Evolutionary conservation across 2,329 filamentous ascomycete species (phyloP), one percentile per base, ranked within the genome.

Genomic region (Dryadomyces sulphureus): DNA sequence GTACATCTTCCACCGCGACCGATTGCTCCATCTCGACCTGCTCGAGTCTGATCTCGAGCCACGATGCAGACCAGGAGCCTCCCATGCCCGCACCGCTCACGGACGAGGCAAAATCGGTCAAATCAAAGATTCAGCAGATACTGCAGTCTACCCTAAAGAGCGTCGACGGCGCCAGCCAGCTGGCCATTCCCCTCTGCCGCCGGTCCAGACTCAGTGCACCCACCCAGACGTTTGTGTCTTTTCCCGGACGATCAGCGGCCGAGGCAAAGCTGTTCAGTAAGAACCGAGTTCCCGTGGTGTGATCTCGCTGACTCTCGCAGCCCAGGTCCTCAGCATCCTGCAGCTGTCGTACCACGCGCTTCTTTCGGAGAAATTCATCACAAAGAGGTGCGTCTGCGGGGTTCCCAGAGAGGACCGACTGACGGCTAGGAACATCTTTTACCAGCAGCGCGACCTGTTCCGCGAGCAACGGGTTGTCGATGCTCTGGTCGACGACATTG

Each of bases 381-480:
- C 78, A 2, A 83, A 82, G 59, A 74, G 78, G 77, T 80, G 22
- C 2, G 32, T 16, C 17, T 9, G 27, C 27, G 7, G 8, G 17
- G 7, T 21, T 11, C 20, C 9, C 2, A 14, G 14, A 19, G 22
- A 20, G 12, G 17, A 14, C 12, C 7, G 4, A 41, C 27, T 36
- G 21, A 17, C n/a, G 7, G 32, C 9, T n/a, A 90, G 85, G 50
- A 84, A 85, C 55, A 78, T 93, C 4, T 93, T 81, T 59, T 93
- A 93, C 57, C 77, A 84, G 54, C 73, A 88, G 53, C 76, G 80
- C 5, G 71, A 77, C 9, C 65, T 93, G 0, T 93, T 92, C 55
- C 68, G 70, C 19, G 78, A 68, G 43, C 86, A 92, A 58, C 57
- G 61, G 16, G 67, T 76, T 14, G 83, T 92, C 0, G 80, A 92